phyloP scores from a whole-genome alignment of 1,139 yeast species.

The Eremothecium coryli region DNA sequence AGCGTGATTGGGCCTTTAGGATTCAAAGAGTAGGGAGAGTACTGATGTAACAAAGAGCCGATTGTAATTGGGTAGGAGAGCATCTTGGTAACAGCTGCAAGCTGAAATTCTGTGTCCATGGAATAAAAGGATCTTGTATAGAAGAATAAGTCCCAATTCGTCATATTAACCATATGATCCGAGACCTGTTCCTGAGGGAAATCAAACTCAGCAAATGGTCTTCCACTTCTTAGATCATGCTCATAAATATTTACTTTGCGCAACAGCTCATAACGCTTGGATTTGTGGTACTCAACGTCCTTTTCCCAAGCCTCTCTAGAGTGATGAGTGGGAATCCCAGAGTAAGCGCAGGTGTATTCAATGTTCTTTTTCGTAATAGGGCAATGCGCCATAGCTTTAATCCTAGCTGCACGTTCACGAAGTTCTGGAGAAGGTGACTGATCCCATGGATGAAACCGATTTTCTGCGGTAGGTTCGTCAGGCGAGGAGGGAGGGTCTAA shows the following conservation, averaged over 20 bases:
- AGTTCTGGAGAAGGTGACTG: slow-evolving; percentile 82
- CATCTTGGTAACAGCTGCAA: slow-evolving; percentile 92
- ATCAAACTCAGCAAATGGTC: slow-evolving; percentile 90
- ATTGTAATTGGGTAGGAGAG: slow-evolving; percentile 88
- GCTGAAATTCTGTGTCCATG: slow-evolving; percentile 93
- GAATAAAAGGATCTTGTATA: slow-evolving; percentile 90
- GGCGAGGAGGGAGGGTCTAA: slow-evolving; percentile 55
- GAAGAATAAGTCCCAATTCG: slow-evolving; percentile 86
- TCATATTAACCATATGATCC: slow-evolving; percentile 69
- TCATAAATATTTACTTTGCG: slow-evolving; percentile 86
- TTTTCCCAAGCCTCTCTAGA: slow-evolving; percentile 80
- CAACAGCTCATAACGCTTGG: slow-evolving; percentile 60
- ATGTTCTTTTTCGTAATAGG: slow-evolving; percentile 82
- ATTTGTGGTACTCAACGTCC: slow-evolving; percentile 63
- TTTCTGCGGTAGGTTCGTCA: slow-evolving; percentile 54
- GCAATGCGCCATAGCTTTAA: slow-evolving; percentile 79
- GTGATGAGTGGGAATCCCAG: slow-evolving; percentile 96
- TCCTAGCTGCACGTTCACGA: slow-evolving; percentile 84
- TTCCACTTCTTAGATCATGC: slow-evolving; percentile 88
- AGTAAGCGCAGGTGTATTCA: slow-evolving; percentile 78
- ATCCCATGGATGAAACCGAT: slow-evolving; percentile 79
- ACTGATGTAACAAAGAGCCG: slow-evolving; percentile 72
- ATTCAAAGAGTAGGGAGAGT: slow-evolving; percentile 69
- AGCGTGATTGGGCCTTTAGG: slow-evolving; percentile 84
- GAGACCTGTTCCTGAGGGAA: slow-evolving; percentile 76